Percentiles rank a stretch among this genome's conserved stretches.
These are phyloP conservation scores for Globisporangium megalacanthum DNA, from an alignment of 352 stramenopile species.

Conservation along the genomic window DNA sequence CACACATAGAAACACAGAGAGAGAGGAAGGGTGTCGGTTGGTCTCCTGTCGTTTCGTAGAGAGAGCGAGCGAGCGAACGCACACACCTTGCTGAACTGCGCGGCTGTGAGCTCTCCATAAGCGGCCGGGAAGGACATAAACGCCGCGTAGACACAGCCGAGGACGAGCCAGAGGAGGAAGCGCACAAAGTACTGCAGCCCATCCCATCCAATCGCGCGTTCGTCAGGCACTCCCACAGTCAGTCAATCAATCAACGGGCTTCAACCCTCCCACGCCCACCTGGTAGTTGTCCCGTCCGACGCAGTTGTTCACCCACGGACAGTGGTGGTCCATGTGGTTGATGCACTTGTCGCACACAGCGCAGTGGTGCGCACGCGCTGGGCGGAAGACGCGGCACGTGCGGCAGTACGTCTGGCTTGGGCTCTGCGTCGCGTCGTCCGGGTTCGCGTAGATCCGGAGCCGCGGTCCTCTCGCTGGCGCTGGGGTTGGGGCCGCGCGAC, in stretches of 20 bases:
- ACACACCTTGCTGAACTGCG: constrained; percentile 56
- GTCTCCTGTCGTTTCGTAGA: too few relatives aligned
- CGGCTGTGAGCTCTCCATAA: constrained; percentile 40
- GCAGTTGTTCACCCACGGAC: constrained; percentile 98
- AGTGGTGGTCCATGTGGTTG: constrained; percentile 97
- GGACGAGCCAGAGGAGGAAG: constrained; percentile 62
- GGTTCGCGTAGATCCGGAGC: constrained; percentile 21
- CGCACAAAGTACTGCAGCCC: constrained; percentile 63
- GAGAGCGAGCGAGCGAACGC: constrained; percentile 5
- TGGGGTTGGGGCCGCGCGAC: background rate
- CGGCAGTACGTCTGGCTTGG: constrained; percentile 38
- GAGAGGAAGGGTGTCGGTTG: too few relatives aligned
- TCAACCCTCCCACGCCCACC: constrained; percentile 19
- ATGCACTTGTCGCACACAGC: constrained; percentile 88
- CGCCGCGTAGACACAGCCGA: constrained; percentile 55
- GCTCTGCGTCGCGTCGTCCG: background rate
- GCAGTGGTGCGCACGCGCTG: constrained; percentile 53
- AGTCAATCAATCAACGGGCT: background rate
- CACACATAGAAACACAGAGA: background rate
- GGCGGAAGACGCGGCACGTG: constrained; percentile 42
- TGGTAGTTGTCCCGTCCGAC: constrained; percentile 96
- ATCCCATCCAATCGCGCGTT: background rate
- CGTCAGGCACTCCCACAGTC: background rate
- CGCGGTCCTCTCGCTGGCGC: constrained; percentile 11
- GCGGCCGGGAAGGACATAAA: constrained; percentile 49